A percentile compares a stretch with the other conserved stretches of the same genome.
Evolutionary conservation across 257 asterid species (phyloP).

Genomic region (Petunia secreta): DNA sequence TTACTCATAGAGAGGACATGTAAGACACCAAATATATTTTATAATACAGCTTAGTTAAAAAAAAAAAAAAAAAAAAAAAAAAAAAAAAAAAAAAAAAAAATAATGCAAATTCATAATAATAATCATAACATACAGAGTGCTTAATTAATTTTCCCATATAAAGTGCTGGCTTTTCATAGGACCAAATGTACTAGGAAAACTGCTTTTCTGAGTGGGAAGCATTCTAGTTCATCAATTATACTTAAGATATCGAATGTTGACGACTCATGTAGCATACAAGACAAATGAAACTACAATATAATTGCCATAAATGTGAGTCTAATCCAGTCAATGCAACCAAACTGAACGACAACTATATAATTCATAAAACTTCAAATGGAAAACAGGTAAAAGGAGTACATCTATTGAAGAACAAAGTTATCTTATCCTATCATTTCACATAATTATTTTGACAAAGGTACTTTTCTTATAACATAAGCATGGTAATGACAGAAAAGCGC

Average conservation of each 20-base stretch:
- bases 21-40: neutral
- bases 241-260: neutral
- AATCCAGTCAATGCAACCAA: neutral
- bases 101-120: neutral
- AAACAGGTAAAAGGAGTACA: neutral
- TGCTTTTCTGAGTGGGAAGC: neutral
- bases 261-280: neutral
- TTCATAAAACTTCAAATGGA: neutral
- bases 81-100: neutral
- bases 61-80: neutral
- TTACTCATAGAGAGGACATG: neutral
- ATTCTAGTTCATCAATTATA: slow-evolving; percentile 19
- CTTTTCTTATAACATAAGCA: neutral
- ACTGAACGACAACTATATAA: neutral
- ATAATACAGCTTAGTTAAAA: neutral
- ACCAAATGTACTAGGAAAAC: slow-evolving; percentile 6
- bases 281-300: neutral
- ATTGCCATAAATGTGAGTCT: neutral
- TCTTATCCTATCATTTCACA: slow-evolving; percentile 14
- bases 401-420: neutral
- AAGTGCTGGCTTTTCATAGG: neutral
- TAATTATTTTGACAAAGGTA: neutral
- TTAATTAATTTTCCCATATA: neutral
- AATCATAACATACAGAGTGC: neutral
- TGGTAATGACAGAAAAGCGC: neutral